Evolutionary conservation across 2,329 filamentous ascomycete species (phyloP).

Genomic region (Hymenoscyphus fructigenus): DNA sequence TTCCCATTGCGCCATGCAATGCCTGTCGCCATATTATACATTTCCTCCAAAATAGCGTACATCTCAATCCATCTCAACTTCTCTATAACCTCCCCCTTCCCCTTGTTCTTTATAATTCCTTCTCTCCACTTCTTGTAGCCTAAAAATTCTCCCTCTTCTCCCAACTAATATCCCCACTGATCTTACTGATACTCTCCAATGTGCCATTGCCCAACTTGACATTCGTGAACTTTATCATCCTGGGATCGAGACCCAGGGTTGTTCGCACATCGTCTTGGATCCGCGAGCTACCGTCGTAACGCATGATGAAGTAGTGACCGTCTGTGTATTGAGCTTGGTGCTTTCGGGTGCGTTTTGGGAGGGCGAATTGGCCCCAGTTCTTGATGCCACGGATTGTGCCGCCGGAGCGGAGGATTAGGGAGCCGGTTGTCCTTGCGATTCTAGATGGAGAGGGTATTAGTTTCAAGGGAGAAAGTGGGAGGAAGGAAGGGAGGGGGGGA

Average conservation of each 20-base stretch:
- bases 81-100: neutral
- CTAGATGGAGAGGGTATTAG: constrained; percentile 45
- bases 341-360: constrained; percentile 75
- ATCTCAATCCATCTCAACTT: neutral
- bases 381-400: constrained; percentile 89
- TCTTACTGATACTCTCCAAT: constrained; percentile 46
- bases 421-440: constrained; percentile 83
- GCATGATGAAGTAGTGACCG: constrained; percentile 97
- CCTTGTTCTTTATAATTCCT: neutral
- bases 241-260: constrained; percentile 80
- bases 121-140: constrained; percentile 2
- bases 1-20: constrained; percentile 26
- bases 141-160: constrained; percentile 24
- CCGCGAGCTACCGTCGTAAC: constrained; percentile 76
- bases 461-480: neutral
- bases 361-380: constrained; percentile 92
- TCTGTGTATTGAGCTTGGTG: constrained; percentile 80
- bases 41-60: neutral
- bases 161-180: constrained; percentile 36
- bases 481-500: neutral
- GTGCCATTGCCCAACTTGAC: constrained; percentile 77
- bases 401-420: constrained; percentile 75
- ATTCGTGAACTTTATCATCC: constrained; percentile 83
- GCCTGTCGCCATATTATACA: constrained; percentile 22
- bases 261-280: constrained; percentile 74